These are phyloP conservation scores for Parathielavia appendiculata DNA, from an alignment of 495 filamentous ascomycete species.

Conservation along the genomic window DNA sequence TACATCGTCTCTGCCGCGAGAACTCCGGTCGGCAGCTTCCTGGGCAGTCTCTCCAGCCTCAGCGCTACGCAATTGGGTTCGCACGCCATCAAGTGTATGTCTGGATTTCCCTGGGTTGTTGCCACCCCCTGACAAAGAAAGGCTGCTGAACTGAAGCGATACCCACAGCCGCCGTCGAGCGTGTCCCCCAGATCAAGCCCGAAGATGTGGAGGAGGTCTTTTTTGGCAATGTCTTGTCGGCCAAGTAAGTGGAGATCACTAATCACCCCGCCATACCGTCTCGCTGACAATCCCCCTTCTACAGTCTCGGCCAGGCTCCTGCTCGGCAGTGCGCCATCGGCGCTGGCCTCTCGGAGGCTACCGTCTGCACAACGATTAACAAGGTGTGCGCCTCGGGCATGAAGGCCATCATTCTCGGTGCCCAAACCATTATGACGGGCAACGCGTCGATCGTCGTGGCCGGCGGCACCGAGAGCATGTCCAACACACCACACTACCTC, in stretches of 20 bases:
- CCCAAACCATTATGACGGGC: constrained; percentile 94
- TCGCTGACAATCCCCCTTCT: constrained; percentile 11
- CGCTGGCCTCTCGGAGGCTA: constrained; percentile 72
- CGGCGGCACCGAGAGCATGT: constrained; percentile 96
- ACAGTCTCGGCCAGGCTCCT: constrained; percentile 91
- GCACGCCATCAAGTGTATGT: constrained; percentile 82
- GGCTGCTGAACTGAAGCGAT: constrained; percentile 18
- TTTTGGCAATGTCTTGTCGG: constrained; percentile 96
- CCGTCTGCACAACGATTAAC: constrained; percentile 90
- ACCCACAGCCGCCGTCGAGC: constrained; percentile 69
- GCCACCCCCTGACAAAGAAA: constrained; percentile 16
- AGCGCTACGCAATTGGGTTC: constrained; percentile 82
- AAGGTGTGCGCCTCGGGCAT: constrained; percentile 94
- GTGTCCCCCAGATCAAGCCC: constrained; percentile 76
- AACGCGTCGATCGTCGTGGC: constrained; percentile 86
- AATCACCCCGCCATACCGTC: not conserved
- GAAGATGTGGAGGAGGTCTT: constrained; percentile 93
- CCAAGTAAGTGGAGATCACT: constrained; percentile 65
- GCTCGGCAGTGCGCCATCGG: constrained; percentile 87
- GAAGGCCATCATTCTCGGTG: constrained; percentile 91
- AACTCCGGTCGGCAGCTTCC: constrained; percentile 88
- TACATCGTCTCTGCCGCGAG: constrained; percentile 92
- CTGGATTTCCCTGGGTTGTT: not conserved
- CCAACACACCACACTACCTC: constrained; percentile 94
- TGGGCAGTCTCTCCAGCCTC: constrained; percentile 81